Base-by-base conservation (phyloP, 202 grass and related monocot genomes). In the Schoenoplectus tabernaemontani region DNA sequence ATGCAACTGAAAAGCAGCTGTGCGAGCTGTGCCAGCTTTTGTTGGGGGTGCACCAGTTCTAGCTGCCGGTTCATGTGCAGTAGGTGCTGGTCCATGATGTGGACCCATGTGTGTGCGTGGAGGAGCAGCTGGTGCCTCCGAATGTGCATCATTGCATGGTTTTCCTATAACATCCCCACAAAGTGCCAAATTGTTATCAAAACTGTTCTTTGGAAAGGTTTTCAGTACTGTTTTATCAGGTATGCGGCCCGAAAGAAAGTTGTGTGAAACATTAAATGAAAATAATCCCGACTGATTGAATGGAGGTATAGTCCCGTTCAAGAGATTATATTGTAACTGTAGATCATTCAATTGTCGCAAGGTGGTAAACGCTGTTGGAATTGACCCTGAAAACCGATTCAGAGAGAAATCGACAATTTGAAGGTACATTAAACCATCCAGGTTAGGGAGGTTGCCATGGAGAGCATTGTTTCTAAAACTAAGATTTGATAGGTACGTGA, bases 371-470 rank as follows among this genome's bases (percentile, higher is more conserved):
- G 67, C 59, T 7, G 8, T 43, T 9, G 92, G 96, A 62, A 99
- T 96, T 5, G 88, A 26, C 1, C 96, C 96, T 0, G 96, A 95
- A 85, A 99, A 99, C 0, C 90, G 88, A 85, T 99, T 99, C 44
- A 87, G 78, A 5, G 96, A 90, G 5, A 99, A 78, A 69, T 91
- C 91, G 15, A 95, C 79, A 7, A n/a, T 64, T 70, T 87, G 84
- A 51, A 99, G 96, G 7, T 73, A 74, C 1, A 54, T 13, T 19
- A 99, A 81, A 0, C 81, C 87, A 3, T 85, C 51, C 11, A 99
- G 85, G 30, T 11, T 58, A 28, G 96, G 96, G 13, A 96, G 90
- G 63, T 53, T 43, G 34, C 96, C 96, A 39, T 78, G 90, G 66
- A 99, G 77, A 50, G 92, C 90, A 75, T 99, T 99, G 85, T 89